phyloP scores from a whole-genome alignment of 2,329 filamentous ascomycete species.

The Penicillium frequentans region DNA sequence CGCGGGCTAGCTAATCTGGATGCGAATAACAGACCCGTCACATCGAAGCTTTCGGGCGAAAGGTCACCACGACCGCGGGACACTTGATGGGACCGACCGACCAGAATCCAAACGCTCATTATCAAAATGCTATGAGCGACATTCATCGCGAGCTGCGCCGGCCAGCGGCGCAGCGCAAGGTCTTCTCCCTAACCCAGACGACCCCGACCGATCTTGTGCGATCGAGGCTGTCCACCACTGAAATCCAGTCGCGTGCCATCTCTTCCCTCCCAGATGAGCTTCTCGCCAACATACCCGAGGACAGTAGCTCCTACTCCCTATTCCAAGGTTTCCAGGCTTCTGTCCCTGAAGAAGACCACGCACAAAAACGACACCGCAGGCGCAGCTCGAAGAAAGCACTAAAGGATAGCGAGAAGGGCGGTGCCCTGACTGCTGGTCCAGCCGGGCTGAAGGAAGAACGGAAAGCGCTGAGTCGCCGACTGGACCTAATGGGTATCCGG shows the following conservation, averaged over 20 bases:
- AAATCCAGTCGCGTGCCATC: conserved; percentile 92
- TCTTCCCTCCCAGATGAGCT: conserved; percentile 88
- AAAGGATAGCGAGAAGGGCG: conserved; percentile 58
- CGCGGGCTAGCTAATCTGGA: conserved; percentile 9
- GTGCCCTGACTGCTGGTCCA: conserved; percentile 61
- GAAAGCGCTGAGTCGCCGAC: conserved; percentile 73
- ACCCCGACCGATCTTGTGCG: conserved; percentile 93
- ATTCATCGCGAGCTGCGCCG: conserved; percentile 85
- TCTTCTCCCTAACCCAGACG: conserved; percentile 88
- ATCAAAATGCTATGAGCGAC: conserved; percentile 83
- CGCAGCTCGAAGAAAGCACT: conserved; percentile 73
- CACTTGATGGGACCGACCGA: conserved; percentile 76
- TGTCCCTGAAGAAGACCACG: conserved; percentile 66
- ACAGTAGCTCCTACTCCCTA: conserved; percentile 81
- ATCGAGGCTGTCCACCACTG: conserved; percentile 81
- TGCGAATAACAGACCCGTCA: conserved; percentile 67
- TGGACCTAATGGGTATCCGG: conserved; percentile 87
- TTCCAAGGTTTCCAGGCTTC: conserved; percentile 96
- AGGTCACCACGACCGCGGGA: conserved; percentile 89
- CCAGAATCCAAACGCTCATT: conserved; percentile 60
- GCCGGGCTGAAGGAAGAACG: conserved; percentile 77
- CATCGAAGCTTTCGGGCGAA: conserved; percentile 88
- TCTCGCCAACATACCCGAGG: conserved; percentile 82
- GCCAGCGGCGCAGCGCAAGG: conserved; percentile 79
- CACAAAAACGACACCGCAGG: conserved; percentile 67